Evolutionary conservation across 495 filamentous ascomycete species (phyloP).

Genomic region (Clavariopsis aquatica): DNA sequence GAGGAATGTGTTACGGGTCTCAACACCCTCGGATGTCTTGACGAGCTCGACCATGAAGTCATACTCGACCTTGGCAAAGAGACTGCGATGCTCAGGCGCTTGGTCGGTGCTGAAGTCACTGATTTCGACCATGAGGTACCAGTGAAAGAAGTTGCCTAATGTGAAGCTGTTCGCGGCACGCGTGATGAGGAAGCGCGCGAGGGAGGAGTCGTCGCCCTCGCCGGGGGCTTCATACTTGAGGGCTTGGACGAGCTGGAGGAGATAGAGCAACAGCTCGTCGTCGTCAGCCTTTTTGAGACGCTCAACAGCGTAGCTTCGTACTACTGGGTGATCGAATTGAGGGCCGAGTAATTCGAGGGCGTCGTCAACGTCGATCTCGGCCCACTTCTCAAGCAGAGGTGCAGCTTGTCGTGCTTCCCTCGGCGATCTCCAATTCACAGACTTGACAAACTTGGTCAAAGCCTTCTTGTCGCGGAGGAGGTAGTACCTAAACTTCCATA

Average conservation of each 20-base stretch:
- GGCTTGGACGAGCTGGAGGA: constrained; percentile 93
- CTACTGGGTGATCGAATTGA: constrained; percentile 81
- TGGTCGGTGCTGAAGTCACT: constrained; percentile 79
- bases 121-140: constrained; percentile 97
- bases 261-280: constrained; percentile 86
- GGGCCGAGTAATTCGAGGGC: constrained; percentile 92
- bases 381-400: constrained; percentile 89
- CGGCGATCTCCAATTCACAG: constrained; percentile 88
- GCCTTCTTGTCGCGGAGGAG: constrained; percentile 89
- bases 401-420: constrained; percentile 85
- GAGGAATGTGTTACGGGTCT: constrained; percentile 71
- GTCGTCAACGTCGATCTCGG: constrained; percentile 95
- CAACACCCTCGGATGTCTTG: constrained; percentile 60
- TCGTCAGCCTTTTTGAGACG: constrained; percentile 89
- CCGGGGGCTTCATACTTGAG: constrained; percentile 81
- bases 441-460: constrained; percentile 96
- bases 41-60: constrained; percentile 90
- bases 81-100: constrained; percentile 67
- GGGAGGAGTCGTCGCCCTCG: constrained; percentile 76
- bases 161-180: constrained; percentile 82
- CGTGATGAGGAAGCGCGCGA: constrained; percentile 85
- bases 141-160: constrained; percentile 92
- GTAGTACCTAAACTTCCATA: constrained; percentile 97
- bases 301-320: constrained; percentile 91
- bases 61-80: constrained; percentile 89